Conservation (phyloP, 352 stramenopile genomes). For the Phytophthora kernoviae region DNA sequence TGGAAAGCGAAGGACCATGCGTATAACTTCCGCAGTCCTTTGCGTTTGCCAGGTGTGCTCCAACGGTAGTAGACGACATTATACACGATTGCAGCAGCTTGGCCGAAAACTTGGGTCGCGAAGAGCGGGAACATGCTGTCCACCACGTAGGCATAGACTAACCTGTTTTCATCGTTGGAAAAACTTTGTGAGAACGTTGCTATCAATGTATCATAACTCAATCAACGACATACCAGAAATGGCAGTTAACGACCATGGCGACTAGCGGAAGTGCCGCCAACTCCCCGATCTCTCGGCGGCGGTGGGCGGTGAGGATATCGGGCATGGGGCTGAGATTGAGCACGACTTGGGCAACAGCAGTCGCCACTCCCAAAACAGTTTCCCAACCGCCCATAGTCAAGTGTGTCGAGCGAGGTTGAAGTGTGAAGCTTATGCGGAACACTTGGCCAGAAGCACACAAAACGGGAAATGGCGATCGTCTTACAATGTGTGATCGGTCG, state of each 20-base stretch:
- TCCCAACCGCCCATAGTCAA: slow-evolving; percentile 17
- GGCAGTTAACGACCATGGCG: slow-evolving; percentile 24
- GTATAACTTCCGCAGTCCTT: slow-evolving; percentile 13
- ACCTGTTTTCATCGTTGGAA: slow-evolving; percentile 6
- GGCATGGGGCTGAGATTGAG: slow-evolving; percentile 25
- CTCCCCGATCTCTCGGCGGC: slow-evolving; percentile 15
- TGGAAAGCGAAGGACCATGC: slow-evolving; percentile 14
- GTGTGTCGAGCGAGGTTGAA: background rate
- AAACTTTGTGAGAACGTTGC: background rate
- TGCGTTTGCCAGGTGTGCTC: slow-evolving; percentile 14
- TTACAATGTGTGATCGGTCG: background rate
- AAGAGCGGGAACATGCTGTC: slow-evolving; percentile 36
- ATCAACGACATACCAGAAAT: slow-evolving; percentile 25
- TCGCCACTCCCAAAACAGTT: slow-evolving; percentile 21
- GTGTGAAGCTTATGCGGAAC: too few relatives aligned
- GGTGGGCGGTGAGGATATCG: slow-evolving; percentile 20
- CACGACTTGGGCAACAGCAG: slow-evolving; percentile 17
- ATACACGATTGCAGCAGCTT: slow-evolving; percentile 18
- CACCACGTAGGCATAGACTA: slow-evolving; percentile 31
- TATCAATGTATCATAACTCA: background rate
- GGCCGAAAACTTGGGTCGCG: slow-evolving; percentile 22
- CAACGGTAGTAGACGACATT: slow-evolving; percentile 24
- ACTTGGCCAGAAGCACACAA: background rate
- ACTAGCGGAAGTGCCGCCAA: slow-evolving; percentile 23
- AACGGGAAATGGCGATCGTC: background rate